Evolutionary conservation across 345 rosid genomes (phyloP).

Genomic region (Gossypium longicalyx): DNA sequence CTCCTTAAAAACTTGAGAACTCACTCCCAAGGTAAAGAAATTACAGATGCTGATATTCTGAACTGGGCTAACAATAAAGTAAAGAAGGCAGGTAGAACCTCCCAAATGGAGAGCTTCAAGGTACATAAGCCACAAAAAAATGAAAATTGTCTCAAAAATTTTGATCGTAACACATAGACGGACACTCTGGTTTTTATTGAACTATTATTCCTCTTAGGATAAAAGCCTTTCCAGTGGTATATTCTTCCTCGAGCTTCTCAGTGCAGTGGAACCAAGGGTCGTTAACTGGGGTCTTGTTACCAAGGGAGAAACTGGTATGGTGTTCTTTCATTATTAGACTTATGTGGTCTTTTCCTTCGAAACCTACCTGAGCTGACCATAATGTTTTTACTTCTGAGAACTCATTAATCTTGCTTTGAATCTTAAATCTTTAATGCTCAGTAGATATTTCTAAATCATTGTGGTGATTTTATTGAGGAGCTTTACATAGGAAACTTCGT

Average conservation of each 20-base stretch:
- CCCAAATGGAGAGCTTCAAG: slow-evolving; percentile 89
- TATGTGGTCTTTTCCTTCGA: background rate
- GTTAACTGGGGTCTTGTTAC: slow-evolving; percentile 92
- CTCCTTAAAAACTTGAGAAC: slow-evolving; percentile 85
- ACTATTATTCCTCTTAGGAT: slow-evolving; percentile 45
- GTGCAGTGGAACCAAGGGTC: slow-evolving; percentile 89
- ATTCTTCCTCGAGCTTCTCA: slow-evolving; percentile 90
- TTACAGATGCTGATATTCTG: slow-evolving; percentile 80
- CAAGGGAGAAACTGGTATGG: slow-evolving; percentile 73
- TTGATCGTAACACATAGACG: background rate
- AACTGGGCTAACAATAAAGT: slow-evolving; percentile 89
- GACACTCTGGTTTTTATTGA: slow-evolving; percentile 15
- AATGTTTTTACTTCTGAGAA: background rate
- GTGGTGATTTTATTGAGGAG: background rate
- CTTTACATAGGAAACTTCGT: background rate
- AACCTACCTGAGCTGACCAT: background rate
- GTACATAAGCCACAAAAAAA: slow-evolving; percentile 34
- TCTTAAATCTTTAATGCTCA: background rate
- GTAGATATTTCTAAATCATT: too few relatives aligned
- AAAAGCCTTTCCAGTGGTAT: slow-evolving; percentile 69
- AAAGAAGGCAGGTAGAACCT: slow-evolving; percentile 60
- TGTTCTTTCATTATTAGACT: background rate
- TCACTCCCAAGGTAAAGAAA: slow-evolving; percentile 89
- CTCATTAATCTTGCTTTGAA: background rate
- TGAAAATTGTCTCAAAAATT: background rate